Base-by-base conservation (phyloP, 441 rosid genomes). In the Biscutella laevigata region DNA sequence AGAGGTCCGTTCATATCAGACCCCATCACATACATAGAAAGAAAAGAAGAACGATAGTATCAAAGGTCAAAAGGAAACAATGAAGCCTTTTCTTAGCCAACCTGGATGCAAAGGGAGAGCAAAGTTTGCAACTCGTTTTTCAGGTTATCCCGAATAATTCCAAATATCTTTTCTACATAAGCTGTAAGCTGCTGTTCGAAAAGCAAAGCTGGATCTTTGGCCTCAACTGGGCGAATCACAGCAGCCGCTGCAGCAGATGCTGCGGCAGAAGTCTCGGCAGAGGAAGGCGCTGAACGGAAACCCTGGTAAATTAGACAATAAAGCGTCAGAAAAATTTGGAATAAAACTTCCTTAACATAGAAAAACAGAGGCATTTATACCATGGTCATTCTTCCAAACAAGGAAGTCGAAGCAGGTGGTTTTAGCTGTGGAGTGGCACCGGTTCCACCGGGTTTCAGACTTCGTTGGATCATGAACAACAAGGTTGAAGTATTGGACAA, bases 151-250 rank as follows among this genome's bases (percentile, higher is more conserved):
- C 97, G 74, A 71, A 89, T 77, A 55, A 89, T 89, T 61, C 97
- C 97, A 62, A 82, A 89, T 22, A 86, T 86, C 61, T 80, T 89
- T 74, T 89, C 97, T 45, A 89, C 86, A 15, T 83, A 89, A 10
- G 94, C 95, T 4, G 97, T n/a, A n/a, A n/a, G n/a, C n/a, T n/a
- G n/a, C n/a, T n/a, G n/a, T n/a, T n/a, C n/a, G n/a, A n/a, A n/a
- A 69, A 89, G 94, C 76, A 86, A 70, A 55, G 97, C 97, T 46
- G 97, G 97, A 50, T 89, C 83, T 62, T 83, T 89, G 53, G 97
- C 94, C 62, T 83, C 97, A 49, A 89, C 86, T 12, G 84, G 86
- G 55, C 81, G 84, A 57, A 83, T 67, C 42, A 67, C 72, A 4
- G 72, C 72, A 61, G 68, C 72, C 21, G 71, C 71, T 15, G 72